phyloP scores from a whole-genome alignment of 352 stramenopile species.

The Globisporangium takayamanum region DNA sequence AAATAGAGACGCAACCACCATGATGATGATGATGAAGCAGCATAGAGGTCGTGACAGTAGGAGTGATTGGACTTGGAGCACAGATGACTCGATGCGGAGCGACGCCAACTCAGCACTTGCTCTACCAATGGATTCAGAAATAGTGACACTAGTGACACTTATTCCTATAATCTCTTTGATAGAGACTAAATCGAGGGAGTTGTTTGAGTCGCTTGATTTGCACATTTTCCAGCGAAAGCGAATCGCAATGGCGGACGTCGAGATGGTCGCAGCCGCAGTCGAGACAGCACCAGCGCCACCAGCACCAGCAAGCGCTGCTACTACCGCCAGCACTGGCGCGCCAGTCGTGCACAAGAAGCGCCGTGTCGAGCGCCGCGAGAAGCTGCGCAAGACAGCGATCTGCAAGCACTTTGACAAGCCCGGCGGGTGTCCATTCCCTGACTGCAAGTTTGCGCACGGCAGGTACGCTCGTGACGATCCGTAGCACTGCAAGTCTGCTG shows the following conservation, averaged over 20 bases:
- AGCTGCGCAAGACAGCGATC: slow-evolving; percentile 69
- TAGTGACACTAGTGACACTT: no score
- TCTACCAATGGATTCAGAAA: no score
- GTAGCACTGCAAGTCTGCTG: background rate
- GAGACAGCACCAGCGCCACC: background rate
- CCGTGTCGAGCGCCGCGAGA: slow-evolving; percentile 50
- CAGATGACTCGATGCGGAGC: no score
- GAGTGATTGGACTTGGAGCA: no score
- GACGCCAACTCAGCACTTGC: no score
- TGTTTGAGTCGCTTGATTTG: background rate
- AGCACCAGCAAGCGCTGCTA: background rate
- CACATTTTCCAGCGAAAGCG: no score
- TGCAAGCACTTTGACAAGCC: slow-evolving; percentile 86
- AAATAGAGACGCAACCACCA: background rate
- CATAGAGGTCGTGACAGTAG: no score
- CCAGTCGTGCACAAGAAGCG: slow-evolving; percentile 45
- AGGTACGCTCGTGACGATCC: slow-evolving; percentile 18
- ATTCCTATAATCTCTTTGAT: background rate
- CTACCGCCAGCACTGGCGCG: slow-evolving; percentile 1
- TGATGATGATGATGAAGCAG: no score
- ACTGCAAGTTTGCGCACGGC: slow-evolving; percentile 81
- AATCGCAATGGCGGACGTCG: slow-evolving; percentile 4
- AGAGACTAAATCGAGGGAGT: background rate
- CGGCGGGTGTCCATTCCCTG: slow-evolving; percentile 70
- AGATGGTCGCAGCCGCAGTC: background rate